Conservation (phyloP, 2,329 filamentous ascomycete genomes). For the Pseudogymnoascus sp. region DNA sequence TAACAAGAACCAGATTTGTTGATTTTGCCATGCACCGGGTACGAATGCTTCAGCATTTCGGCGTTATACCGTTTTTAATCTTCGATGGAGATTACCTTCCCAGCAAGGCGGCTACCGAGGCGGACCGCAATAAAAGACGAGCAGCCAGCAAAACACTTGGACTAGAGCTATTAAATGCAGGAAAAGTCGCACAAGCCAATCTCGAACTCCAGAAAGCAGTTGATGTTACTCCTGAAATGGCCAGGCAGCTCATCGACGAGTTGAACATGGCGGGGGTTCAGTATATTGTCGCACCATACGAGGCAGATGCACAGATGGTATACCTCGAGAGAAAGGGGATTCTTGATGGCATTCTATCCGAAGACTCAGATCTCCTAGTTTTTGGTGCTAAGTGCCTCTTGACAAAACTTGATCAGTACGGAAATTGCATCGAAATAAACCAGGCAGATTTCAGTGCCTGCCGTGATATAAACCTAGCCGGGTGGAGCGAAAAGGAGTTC, state of each 20-base stretch:
- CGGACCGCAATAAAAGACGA: constrained; percentile 64
- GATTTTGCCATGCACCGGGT: constrained; percentile 86
- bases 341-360: constrained; percentile 82
- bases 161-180: constrained; percentile 71
- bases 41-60: constrained; percentile 88
- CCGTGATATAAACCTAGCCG: constrained; percentile 78
- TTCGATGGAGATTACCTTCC: constrained; percentile 95
- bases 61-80: constrained; percentile 86
- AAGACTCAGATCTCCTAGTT: constrained; percentile 92
- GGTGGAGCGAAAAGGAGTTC: constrained; percentile 89
- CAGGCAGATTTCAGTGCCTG: constrained; percentile 83
- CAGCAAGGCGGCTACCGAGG: constrained; percentile 84
- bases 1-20: constrained; percentile 58
- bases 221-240: constrained; percentile 95
- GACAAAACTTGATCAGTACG: constrained; percentile 91
- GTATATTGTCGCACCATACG: constrained; percentile 93
- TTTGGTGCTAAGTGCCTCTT: constrained; percentile 87
- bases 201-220: constrained; percentile 89
- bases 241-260: constrained; percentile 81
- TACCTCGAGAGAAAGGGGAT: constrained; percentile 84
- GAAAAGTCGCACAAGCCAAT: constrained; percentile 72
- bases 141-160: constrained; percentile 71
- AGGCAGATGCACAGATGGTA: constrained; percentile 93
- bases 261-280: constrained; percentile 72
- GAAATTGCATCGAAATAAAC: constrained; percentile 86